Percentiles rank a stretch among this genome's conserved stretches.
Conservation (phyloP, 208 protist species). For the Herpetomonas muscarum region DNA sequence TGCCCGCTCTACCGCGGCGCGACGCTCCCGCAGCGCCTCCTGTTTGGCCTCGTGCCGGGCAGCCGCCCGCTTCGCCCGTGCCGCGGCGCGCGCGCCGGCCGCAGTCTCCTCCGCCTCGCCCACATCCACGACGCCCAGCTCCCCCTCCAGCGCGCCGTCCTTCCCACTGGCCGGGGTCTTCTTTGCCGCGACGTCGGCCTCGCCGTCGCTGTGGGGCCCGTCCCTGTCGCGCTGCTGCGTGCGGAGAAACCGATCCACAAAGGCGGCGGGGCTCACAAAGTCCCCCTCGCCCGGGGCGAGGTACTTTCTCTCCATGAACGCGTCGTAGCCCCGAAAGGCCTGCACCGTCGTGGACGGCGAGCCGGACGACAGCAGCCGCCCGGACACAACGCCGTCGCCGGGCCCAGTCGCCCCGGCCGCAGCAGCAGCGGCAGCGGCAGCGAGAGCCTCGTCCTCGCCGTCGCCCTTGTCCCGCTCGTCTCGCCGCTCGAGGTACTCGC, state of each 20-base stretch:
- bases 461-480: background rate
- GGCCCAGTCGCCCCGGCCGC: background rate
- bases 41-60: background rate
- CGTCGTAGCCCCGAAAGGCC: slow-evolving; percentile 11
- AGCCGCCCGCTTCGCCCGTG: background rate
- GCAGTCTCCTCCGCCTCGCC: too few relatives aligned
- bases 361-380: too few relatives aligned
- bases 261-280: background rate
- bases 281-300: background rate
- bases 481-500: background rate
- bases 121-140: too few relatives aligned
- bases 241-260: background rate
- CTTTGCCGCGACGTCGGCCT: background rate
- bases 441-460: background rate
- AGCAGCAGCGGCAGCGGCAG: background rate
- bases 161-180: too few relatives aligned
- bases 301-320: slow-evolving; percentile 8
- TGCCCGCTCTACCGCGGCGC: slow-evolving; percentile 10
- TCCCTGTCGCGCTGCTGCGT: background rate
- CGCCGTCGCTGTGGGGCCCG: background rate
- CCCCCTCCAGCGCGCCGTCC: too few relatives aligned
- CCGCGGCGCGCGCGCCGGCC: too few relatives aligned
- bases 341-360: too few relatives aligned
- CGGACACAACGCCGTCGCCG: too few relatives aligned
- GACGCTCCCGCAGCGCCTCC: background rate